Conservation (phyloP, 352 stramenopile genomes). For the Phytopythium boreale region DNA sequence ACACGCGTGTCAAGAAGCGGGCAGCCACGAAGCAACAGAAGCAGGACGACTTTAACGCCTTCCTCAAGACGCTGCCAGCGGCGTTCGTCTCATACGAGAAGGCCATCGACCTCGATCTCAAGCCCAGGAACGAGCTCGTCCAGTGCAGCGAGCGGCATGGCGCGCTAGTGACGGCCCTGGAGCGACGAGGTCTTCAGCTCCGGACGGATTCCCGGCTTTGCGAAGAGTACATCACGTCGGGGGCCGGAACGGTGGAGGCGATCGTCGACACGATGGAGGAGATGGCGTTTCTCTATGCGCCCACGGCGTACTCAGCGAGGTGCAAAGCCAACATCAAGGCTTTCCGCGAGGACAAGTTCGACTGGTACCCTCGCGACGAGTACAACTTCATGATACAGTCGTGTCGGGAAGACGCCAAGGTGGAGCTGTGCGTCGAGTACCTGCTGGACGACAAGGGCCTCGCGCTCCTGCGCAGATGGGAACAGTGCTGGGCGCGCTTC, state of each 20-base stretch:
- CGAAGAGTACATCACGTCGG: slow-evolving; percentile 2
- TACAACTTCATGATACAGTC: slow-evolving; percentile 15
- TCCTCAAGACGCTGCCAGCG: slow-evolving; percentile 8
- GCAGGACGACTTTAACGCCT: slow-evolving; percentile 6
- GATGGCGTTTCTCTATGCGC: slow-evolving; percentile 20
- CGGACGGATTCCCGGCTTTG: slow-evolving; percentile 13
- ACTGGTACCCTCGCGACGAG: slow-evolving; percentile 13
- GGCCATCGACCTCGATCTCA: not conserved
- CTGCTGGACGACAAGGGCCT: slow-evolving; percentile 8
- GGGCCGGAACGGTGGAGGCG: not conserved
- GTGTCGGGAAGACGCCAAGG: slow-evolving; percentile 18
- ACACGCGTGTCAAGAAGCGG: slow-evolving; percentile 8
- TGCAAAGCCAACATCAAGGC: slow-evolving; percentile 9
- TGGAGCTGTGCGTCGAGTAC: slow-evolving; percentile 13
- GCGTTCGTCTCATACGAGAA: slow-evolving; percentile 10
- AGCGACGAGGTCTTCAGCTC: slow-evolving; percentile 8
- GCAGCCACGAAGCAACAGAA: slow-evolving; percentile 10
- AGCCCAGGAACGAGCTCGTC: not conserved
- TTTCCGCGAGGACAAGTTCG: slow-evolving; percentile 1
- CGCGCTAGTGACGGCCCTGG: slow-evolving; percentile 1
- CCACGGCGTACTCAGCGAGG: slow-evolving; percentile 11
- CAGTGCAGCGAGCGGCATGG: slow-evolving; percentile 7
- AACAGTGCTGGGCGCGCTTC: slow-evolving; percentile 11
- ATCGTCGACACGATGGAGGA: slow-evolving; percentile 24
- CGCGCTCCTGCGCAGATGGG: slow-evolving; percentile 18